phyloP scores from a whole-genome alignment of 805 yeast genomes.

The Pichia manshurica region DNA sequence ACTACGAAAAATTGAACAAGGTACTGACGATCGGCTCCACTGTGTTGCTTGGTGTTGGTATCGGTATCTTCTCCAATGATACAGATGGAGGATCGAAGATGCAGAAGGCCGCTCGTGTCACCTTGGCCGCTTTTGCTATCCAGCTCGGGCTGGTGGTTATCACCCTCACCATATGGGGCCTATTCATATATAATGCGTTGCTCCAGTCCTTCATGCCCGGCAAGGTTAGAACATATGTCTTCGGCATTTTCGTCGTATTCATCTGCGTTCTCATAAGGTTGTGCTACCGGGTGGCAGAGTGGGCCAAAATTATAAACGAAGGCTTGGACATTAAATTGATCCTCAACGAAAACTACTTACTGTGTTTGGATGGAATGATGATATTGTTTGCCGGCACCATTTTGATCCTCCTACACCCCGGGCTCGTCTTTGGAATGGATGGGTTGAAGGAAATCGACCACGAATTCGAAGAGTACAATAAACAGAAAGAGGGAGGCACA shows the following conservation, averaged over 20 bases:
- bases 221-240: background rate
- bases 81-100: background rate
- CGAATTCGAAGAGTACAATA: background rate
- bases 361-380: background rate
- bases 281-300: conserved; percentile 1
- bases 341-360: background rate
- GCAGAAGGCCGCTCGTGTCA: background rate
- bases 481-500: background rate
- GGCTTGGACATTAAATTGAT: background rate
- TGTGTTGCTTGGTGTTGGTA: background rate
- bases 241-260: background rate
- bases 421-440: background rate
- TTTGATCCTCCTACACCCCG: background rate
- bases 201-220: background rate
- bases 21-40: background rate
- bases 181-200: background rate
- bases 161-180: background rate
- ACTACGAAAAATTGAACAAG: background rate
- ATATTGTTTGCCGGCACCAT: background rate
- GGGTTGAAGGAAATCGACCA: background rate
- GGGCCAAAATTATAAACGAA: background rate
- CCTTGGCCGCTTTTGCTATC: background rate
- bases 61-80: background rate
- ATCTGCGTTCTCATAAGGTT: background rate
- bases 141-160: background rate